These are phyloP conservation scores for Purpureocillium lavendulum DNA, from an alignment of 2,329 filamentous ascomycete genomes.

Conservation along the genomic window DNA sequence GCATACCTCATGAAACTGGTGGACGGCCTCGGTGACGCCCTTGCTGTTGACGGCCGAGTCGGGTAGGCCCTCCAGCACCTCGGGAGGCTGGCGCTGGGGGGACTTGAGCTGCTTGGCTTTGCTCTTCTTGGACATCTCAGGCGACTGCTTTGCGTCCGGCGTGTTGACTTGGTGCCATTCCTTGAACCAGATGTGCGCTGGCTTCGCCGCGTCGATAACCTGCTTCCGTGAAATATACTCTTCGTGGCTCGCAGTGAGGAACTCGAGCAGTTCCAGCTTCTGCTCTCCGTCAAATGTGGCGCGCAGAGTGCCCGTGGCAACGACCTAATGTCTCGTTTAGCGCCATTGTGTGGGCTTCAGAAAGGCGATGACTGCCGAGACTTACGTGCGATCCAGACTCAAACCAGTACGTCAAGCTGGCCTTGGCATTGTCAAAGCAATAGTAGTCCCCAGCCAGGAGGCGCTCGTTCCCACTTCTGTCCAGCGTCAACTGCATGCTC, in stretches of 20 bases:
- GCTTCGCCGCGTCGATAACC: conserved; percentile 53
- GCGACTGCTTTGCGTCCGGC: conserved; percentile 49
- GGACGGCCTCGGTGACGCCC: conserved; percentile 52
- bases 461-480: conserved; percentile 51
- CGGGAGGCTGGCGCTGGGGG: conserved; percentile 48
- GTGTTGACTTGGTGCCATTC: conserved; percentile 54
- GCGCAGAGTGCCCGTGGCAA: conserved; percentile 67
- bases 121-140: conserved; percentile 60
- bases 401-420: conserved; percentile 85
- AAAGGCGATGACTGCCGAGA: conserved; percentile 8
- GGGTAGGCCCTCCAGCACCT: conserved; percentile 48
- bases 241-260: conserved; percentile 66
- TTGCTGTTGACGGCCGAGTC: conserved; percentile 49
- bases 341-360: neutral
- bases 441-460: conserved; percentile 55
- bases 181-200: conserved; percentile 56
- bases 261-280: conserved; percentile 79
- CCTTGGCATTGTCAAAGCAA: conserved; percentile 66
- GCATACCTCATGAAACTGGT: conserved; percentile 57
- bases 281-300: conserved; percentile 73
- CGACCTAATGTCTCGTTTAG: conserved; percentile 46
- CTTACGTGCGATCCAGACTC: conserved; percentile 73
- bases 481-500: conserved; percentile 78
- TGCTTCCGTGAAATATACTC: conserved; percentile 72
- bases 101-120: conserved; percentile 53